A percentile compares a stretch with the other conserved stretches of the same genome.
phyloP scores from a whole-genome alignment of 306 rosid species.

The Echinosophora koreensis region DNA sequence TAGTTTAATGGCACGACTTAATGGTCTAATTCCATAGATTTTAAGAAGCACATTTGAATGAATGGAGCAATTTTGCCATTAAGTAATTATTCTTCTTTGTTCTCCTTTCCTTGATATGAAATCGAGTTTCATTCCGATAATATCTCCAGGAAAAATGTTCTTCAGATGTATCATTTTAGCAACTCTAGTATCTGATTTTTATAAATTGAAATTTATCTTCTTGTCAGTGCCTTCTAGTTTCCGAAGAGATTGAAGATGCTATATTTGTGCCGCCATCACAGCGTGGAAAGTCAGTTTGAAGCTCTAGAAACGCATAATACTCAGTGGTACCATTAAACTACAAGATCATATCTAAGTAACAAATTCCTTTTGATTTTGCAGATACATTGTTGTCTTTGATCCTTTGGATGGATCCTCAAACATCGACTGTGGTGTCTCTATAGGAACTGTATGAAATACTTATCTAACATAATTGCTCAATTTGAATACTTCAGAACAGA shows the following conservation, averaged over 20 bases:
- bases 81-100: not conserved
- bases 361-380: slow-evolving; percentile 45
- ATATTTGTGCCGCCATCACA: slow-evolving; percentile 67
- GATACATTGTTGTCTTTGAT: slow-evolving; percentile 90
- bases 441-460: slow-evolving; percentile 79
- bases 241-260: slow-evolving; percentile 89
- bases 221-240: slow-evolving; percentile 86
- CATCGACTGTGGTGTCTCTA: slow-evolving; percentile 97
- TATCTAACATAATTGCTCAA: not conserved
- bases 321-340: not conserved
- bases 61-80: not conserved
- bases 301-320: not conserved
- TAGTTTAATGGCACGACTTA: not conserved
- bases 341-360: slow-evolving; percentile 15
- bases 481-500: not conserved
- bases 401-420: slow-evolving; percentile 79
- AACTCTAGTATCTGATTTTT: not conserved
- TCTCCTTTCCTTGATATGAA: slow-evolving; percentile 14
- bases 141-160: not conserved
- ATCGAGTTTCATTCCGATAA: slow-evolving; percentile 23
- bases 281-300: slow-evolving; percentile 55
- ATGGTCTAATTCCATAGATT: not conserved
- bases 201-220: slow-evolving; percentile 35
- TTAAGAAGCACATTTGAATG: not conserved
- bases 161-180: not conserved